Evolutionary conservation across 2,329 filamentous ascomycete species (phyloP), one percentile per base, ranked within the genome.

Genomic region (Claviceps sp.): DNA sequence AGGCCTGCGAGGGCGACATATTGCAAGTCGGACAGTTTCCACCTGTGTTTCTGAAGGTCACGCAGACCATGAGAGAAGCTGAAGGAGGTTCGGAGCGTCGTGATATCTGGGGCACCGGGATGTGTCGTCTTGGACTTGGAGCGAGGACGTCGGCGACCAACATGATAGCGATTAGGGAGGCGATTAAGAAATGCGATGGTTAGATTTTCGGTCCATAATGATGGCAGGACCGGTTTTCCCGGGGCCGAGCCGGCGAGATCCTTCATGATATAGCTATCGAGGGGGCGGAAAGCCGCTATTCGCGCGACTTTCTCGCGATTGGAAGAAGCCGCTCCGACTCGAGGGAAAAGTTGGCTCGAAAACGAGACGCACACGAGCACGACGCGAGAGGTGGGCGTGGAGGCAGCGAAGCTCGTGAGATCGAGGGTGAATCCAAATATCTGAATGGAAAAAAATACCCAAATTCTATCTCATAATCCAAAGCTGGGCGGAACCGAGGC

Each of bases 1-100:
- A 95, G 68, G 51, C 84, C 77, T 54, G 82, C 78, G 30, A 95
- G 70, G 53, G 91, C 72, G 49, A 88, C 67, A 67, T 96, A 94
- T 70, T 96, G 90, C 42, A 86, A 77, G 67, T 97, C 91, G 65
- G 89, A 86, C 50, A 84, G 72, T 50, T 79, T 84, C 87, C 88
- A 96, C 57, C 81, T 81, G 65, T 93, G 88, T 55, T 78, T 78
- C 60, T 85, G 84, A 56, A 96, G 73, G 40, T 84, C 79, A 55
- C 81, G 79, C 55, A 96, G 69, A 13, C 88, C 89, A 63, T 94
- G 85, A 61, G 78, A 74, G 5, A 88, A 84, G 58, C 85, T 89
- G 68, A 89, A 86, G 1, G 89, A 95, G 16, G 82, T 89, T 67
- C 94, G 79, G 52, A 96, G 74, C 34, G 76, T 77, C 49, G 88